Conservation (phyloP, 2,329 filamentous ascomycete species). For the Xylariales sp. region DNA sequence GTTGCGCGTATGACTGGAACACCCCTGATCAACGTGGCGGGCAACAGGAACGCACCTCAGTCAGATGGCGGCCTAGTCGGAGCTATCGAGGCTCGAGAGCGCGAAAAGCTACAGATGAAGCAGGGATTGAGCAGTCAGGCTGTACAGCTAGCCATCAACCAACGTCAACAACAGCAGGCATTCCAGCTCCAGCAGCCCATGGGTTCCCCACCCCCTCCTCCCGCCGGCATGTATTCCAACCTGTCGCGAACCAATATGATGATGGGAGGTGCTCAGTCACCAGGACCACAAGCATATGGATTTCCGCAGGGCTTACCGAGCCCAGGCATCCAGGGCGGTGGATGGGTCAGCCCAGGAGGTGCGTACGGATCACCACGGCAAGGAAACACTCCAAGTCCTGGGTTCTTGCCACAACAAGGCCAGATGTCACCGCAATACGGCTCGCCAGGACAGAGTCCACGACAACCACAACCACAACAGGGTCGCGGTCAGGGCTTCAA, state of each 20-base stretch:
- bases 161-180: slow-evolving; percentile 54
- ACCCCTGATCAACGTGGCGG: slow-evolving; percentile 66
- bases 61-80: slow-evolving; percentile 64
- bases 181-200: slow-evolving; percentile 28
- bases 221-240: slow-evolving; percentile 29
- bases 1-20: slow-evolving; percentile 77
- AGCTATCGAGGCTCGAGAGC: slow-evolving; percentile 74
- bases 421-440: slow-evolving; percentile 17
- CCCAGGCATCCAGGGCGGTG: slow-evolving; percentile 27
- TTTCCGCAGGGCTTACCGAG: slow-evolving; percentile 19
- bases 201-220: slow-evolving; percentile 20
- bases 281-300: slow-evolving; percentile 21
- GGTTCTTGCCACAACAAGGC: slow-evolving; percentile 19
- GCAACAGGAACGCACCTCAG: slow-evolving; percentile 44
- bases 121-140: slow-evolving; percentile 64
- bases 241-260: slow-evolving; percentile 18
- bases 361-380: slow-evolving; percentile 23
- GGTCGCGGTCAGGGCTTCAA: slow-evolving; percentile 10
- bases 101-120: slow-evolving; percentile 68
- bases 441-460: slow-evolving; percentile 18
- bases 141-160: slow-evolving; percentile 68
- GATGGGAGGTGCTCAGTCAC: slow-evolving; percentile 18
- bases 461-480: slow-evolving; percentile 13
- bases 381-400: slow-evolving; percentile 20
- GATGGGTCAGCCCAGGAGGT: slow-evolving; percentile 24